phyloP scores from a whole-genome alignment of 768 basidiomycete genomes.

The Cytidiella melzeri region DNA sequence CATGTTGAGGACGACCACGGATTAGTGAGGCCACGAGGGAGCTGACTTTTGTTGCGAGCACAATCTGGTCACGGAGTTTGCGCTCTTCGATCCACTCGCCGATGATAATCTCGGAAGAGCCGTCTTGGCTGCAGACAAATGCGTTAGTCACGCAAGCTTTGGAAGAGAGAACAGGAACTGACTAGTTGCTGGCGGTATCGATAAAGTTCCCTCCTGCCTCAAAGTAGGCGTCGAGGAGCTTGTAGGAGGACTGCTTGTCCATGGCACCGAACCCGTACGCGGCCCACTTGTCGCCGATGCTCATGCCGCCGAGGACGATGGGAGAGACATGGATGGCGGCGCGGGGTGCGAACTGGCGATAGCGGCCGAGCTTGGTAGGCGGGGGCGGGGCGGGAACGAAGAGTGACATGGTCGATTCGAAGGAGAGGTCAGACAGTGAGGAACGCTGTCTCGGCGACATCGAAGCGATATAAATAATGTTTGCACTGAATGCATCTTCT shows the following conservation, averaged over 20 bases:
- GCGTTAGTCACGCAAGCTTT: conserved; percentile 40
- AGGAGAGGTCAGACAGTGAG: too few relatives aligned
- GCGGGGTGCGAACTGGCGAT: conserved; percentile 29
- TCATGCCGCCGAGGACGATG: conserved; percentile 38
- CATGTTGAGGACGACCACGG: background rate
- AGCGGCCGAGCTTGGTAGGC: conserved; percentile 18
- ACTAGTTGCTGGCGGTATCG: conserved; percentile 42
- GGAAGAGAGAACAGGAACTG: conserved; percentile 31
- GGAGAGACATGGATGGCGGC: conserved; percentile 42
- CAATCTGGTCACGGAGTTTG: conserved; percentile 31
- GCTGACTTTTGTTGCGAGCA: conserved; percentile 25
- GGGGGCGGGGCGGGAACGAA: conserved; percentile 10
- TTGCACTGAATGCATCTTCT: too few relatives aligned
- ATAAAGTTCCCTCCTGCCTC: conserved; percentile 44
- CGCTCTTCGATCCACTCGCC: conserved; percentile 36
- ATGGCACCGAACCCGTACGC: conserved; percentile 27
- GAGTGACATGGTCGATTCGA: background rate
- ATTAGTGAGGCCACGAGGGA: background rate
- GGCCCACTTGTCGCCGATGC: conserved; percentile 36
- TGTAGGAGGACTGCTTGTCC: conserved; percentile 32
- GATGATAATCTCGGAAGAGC: conserved; percentile 27
- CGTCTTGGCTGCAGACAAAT: conserved; percentile 32
- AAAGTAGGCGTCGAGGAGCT: conserved; percentile 38
- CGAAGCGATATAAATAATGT: too few relatives aligned
- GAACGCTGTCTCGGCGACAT: too few relatives aligned